phyloP scores from a whole-genome alignment of 805 yeast genomes.

The Wickerhamiella dianesei region DNA sequence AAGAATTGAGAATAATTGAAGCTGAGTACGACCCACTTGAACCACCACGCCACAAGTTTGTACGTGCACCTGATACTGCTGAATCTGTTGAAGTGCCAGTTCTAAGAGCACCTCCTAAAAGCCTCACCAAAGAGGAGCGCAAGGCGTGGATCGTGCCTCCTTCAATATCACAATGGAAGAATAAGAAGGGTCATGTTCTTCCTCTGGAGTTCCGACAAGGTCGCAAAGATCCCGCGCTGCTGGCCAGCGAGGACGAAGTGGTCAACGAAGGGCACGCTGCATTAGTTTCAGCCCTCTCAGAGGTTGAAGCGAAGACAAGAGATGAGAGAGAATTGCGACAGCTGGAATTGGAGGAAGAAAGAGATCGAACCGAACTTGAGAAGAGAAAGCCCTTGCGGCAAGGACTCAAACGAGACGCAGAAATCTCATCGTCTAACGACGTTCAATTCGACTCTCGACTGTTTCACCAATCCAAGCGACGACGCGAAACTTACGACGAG shows the following conservation, averaged over 20 bases:
- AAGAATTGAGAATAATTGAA: slow-evolving; percentile 53
- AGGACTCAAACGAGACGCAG: slow-evolving; percentile 29
- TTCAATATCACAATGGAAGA: slow-evolving; percentile 90
- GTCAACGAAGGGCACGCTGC: slow-evolving; percentile 38
- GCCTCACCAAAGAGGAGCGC: slow-evolving; percentile 57
- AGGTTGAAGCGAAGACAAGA: slow-evolving; percentile 50
- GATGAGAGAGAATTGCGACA: slow-evolving; percentile 38
- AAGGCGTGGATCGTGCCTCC: slow-evolving; percentile 81
- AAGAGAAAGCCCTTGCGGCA: slow-evolving; percentile 32
- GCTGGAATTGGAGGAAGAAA: background rate
- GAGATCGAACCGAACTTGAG: background rate
- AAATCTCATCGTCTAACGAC: slow-evolving; percentile 32
- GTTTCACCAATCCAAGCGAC: slow-evolving; percentile 34
- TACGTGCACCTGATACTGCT: slow-evolving; percentile 49
- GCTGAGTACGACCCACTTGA: slow-evolving; percentile 70
- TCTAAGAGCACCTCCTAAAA: slow-evolving; percentile 34
- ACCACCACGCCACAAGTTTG: slow-evolving; percentile 62
- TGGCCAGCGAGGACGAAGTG: slow-evolving; percentile 31
- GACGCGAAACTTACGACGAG: slow-evolving; percentile 38
- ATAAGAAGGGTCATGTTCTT: slow-evolving; percentile 78
- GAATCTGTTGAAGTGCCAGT: slow-evolving; percentile 28
- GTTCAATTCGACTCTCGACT: slow-evolving; percentile 47
- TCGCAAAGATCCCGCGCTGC: slow-evolving; percentile 30
- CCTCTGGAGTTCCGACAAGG: slow-evolving; percentile 66
- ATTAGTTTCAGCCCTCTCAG: slow-evolving; percentile 57